Conservation (phyloP, 306 rosid genomes). For the Myrica gale region DNA sequence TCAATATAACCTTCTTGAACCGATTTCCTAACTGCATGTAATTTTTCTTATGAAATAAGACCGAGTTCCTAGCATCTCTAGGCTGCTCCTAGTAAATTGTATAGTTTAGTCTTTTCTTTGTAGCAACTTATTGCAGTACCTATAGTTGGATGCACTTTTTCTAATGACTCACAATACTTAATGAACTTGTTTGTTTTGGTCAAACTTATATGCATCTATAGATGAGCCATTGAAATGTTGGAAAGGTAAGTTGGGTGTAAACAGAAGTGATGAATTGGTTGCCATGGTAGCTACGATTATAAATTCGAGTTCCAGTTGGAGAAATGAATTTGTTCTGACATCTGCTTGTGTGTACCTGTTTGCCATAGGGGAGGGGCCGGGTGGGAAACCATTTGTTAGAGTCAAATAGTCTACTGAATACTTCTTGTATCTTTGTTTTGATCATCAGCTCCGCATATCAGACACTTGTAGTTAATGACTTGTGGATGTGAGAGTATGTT, state of each 20-base stretch:
- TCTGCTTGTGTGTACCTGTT: not conserved
- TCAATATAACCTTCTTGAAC: not conserved
- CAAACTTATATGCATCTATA: not conserved
- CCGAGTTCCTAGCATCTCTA: not conserved
- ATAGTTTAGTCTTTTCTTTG: not conserved
- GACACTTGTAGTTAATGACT: not conserved
- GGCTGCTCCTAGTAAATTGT: not conserved
- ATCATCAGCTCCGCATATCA: not conserved
- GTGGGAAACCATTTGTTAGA: not conserved
- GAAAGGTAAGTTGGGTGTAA: not conserved
- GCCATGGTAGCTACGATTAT: not conserved
- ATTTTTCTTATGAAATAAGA: not conserved
- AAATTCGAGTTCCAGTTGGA: not conserved
- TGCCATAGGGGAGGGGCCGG: not conserved
- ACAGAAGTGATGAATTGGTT: not conserved
- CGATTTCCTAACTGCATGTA: not conserved
- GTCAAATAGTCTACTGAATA: not conserved
- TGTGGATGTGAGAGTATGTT: not conserved
- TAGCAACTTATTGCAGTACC: not conserved
- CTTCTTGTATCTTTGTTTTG: not conserved
- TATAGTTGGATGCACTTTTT: slow-evolving; percentile 9
- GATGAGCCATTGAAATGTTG: not conserved
- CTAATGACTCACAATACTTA: not conserved
- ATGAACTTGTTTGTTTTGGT: not conserved
- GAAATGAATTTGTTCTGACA: not conserved